Evolutionary conservation across 176 grass and related monocot genomes (phyloP), one percentile per base, ranked within the genome.

Genomic region (Juncus effusus): DNA sequence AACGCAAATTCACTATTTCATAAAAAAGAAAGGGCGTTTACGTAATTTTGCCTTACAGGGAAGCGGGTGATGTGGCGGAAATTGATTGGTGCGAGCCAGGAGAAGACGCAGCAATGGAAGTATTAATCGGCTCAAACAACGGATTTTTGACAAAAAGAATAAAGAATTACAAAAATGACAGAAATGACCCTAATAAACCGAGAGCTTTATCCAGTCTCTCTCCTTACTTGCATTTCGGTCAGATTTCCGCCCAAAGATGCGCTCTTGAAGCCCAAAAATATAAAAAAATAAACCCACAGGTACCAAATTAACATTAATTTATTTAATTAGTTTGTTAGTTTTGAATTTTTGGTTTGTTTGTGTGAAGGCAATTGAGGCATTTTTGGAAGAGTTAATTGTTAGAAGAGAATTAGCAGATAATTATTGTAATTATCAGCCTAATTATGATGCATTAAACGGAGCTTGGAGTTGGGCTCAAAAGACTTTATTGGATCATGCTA

Each of bases 361-460:
- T 37, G 54, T 54, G 56, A 77, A 96, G 92, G 83, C 92, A 44
- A 69, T 88, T 11, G 92, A 96, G 81, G 77, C 77, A 38, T 96
- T 96, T 85, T 82, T 96, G 65, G 92, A 96, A 85, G 92, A 96
- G 80, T 80, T 96, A 55, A 71, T 96, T 61, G 74, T 96, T 49
- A 88, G 92, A 73, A 88, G 92, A 76, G 92, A 96, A 69, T 67
- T 96, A 54, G 92, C 92, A 42, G 92, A 96, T 61, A 96, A 96
- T 62, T 96, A 88, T 74, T 96, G 92, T 80, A 81, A 88, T 81
- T 96, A 96, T 75, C 85, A 96, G 42, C 82, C 82, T 76, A 72
- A 84, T 7, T 96, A 96, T 79, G 92, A 96, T 63, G 84, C 82
- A 13, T 50, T 96, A 51, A 64, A 79, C 72, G 92, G 87, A 74